Base-by-base conservation (phyloP, 805 yeast species). In the Lipomyces yamadae region DNA sequence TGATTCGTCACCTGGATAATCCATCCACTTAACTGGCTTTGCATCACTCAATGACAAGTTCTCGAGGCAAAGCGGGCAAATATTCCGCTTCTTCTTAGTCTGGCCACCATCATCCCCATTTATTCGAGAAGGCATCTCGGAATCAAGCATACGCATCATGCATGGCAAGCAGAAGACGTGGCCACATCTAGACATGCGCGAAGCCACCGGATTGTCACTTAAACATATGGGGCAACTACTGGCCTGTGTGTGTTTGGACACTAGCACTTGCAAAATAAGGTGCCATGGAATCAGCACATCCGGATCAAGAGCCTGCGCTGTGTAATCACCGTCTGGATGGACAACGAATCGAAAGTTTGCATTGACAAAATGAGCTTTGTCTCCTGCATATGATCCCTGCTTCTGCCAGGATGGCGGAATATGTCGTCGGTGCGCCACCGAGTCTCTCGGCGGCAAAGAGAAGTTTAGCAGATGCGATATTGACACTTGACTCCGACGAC, bases 151-250 rank as follows among this genome's bases (percentile, higher is more conserved):
- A 56, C 92, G 85, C 63, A 92, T 76, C 37, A 94, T 77, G 76
- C 99, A 95, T 13, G 92, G 86, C 63, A 86, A 82, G 75, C 99
- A 95, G 74, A 95, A 86, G 15, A 92, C 83, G 75, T 95, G 99
- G 4, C 99, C 99, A 79, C 99, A 95, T 11, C 87, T 84, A 35
- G 92, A 87, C 98, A 95, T 96, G 63, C 98, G 81, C 1, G 99
- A 98, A 0, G 98, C 97, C 18, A 90, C 85, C 13, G 95, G 90
- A 13, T 87, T 88, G 60, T 91, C 96, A 39, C 88, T 83, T 13
- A 95, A 80, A 76, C 99, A 95, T 34, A 95, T 94, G 0, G 99
- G 98, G 75, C 99, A 95, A 50, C 88, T 87, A 32, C 82, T 76
- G 10, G 65, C 56, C 66, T 81, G 83, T 71, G 88, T 88, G 0